Evolutionary conservation across 1,284 basidiomycete genomes (phyloP), one percentile per base, ranked within the genome.

Genomic region (Cystobasidium slooffiae): DNA sequence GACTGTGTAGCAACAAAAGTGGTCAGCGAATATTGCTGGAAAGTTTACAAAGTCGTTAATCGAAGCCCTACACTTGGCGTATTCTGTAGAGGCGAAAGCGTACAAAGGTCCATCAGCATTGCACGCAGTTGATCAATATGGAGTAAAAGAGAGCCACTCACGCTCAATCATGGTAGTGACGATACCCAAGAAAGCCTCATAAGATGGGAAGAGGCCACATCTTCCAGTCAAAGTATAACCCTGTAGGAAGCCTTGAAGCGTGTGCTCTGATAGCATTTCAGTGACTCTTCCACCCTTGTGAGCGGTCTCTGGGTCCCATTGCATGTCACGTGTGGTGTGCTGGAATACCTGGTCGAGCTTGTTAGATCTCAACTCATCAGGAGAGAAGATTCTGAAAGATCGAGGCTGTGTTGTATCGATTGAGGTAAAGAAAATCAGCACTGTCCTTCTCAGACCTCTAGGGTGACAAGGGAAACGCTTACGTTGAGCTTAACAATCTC

Each of bases 181-280:
- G 73, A 84, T 84, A 44, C 90, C 90, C 59, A 93, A 83, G 85
- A 92, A 94, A 0, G 91, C 90, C 82, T 96, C 93, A 82, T 95
- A 95, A 58, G 88, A 90, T 1, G 92, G 92, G 88, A 95, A 93
- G 39, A 95, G 84, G 31, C 87, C 91, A 1, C 91, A 91, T 47
- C 93, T 87, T 18, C 92, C 85, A 18, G 84, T 84, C n/a, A 80
- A 64, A 7, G 80, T 79, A 76, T 80, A 80, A 24, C 79, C 79
- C 72, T 80, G 78, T 24, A 93, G 84, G 88, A 91, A 92, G 24
- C 90, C 93, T 81, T 94, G 91, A 75, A 91, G 89, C 1, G 91
- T 93, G 80, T 94, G 92, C 82, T 94, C 91, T 1, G 90, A 92
- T 37, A 94, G 87, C 78, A 94, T 93, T 83, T 95, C 93, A 75